phyloP scores from a whole-genome alignment of 371 early-diverging fungal species.

The Mucor indicus region DNA sequence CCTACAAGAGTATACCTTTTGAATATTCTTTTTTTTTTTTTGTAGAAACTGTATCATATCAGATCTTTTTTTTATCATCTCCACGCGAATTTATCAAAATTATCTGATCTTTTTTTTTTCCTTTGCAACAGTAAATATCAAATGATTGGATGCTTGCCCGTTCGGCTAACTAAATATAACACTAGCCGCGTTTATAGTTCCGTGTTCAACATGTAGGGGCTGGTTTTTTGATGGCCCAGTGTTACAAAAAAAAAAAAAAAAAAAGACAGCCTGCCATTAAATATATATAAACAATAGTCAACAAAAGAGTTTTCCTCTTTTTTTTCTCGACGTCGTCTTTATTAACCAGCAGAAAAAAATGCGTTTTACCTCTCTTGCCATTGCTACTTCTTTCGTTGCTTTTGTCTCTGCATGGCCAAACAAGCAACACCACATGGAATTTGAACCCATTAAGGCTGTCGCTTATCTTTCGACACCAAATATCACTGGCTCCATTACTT shows the following conservation, averaged over 20 bases:
- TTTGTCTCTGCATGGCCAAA: too few species aligned
- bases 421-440: background rate
- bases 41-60: too few species aligned
- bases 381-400: too few species aligned
- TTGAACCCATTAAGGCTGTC: constrained; percentile 60
- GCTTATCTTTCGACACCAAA: constrained; percentile 56
- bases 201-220: too few species aligned
- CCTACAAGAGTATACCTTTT: background rate
- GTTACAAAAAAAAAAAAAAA: background rate
- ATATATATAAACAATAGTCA: too few species aligned
- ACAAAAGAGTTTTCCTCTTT: background rate
- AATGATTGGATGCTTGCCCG: too few species aligned
- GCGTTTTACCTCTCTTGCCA: constrained; percentile 8
- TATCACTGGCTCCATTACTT: constrained; percentile 59
- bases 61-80: constrained; percentile 1
- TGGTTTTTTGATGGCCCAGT: too few species aligned
- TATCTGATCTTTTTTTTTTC: constrained; percentile 5
- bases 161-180: too few species aligned
- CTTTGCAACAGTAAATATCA: background rate
- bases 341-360: too few species aligned
- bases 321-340: background rate
- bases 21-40: too few species aligned
- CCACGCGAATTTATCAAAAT: background rate
- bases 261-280: background rate
- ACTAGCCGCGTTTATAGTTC: too few species aligned